Evolutionary conservation across 331 rosid genomes (phyloP).

Genomic region (Acacia concinna): DNA sequence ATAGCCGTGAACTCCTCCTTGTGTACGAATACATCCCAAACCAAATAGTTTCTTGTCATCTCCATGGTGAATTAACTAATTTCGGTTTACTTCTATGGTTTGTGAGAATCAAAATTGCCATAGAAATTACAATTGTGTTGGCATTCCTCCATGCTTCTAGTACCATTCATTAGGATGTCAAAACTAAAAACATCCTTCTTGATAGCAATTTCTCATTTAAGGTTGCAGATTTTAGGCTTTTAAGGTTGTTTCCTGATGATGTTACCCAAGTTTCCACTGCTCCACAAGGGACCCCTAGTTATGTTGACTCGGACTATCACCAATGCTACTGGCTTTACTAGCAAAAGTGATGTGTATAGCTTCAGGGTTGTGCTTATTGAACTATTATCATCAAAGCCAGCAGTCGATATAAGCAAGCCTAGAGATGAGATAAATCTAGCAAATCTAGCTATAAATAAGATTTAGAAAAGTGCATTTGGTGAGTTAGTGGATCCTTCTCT

Average conservation of each 20-base stretch:
- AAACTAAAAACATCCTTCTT: slow-evolving; percentile 58
- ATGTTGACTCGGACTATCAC: slow-evolving; percentile 62
- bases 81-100: slow-evolving; percentile 40
- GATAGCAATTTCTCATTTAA: slow-evolving; percentile 48
- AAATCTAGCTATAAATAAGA: slow-evolving; percentile 48
- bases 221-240: slow-evolving; percentile 69
- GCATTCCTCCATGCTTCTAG: slow-evolving; percentile 59
- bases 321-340: slow-evolving; percentile 51
- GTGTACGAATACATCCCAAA: slow-evolving; percentile 61
- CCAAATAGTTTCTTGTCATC: slow-evolving; percentile 60
- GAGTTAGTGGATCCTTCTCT: slow-evolving; percentile 47
- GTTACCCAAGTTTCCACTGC: slow-evolving; percentile 63
- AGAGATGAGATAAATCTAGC: slow-evolving; percentile 54
- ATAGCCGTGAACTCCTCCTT: slow-evolving; percentile 50
- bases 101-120: slow-evolving; percentile 46
- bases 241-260: slow-evolving; percentile 51
- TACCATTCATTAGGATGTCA: slow-evolving; percentile 58
- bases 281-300: slow-evolving; percentile 71
- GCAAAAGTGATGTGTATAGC: slow-evolving; percentile 58
- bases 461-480: slow-evolving; percentile 35
- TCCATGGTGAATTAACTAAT: slow-evolving; percentile 46
- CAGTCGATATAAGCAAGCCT: slow-evolving; percentile 52
- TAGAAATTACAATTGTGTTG: slow-evolving; percentile 54
- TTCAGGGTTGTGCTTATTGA: slow-evolving; percentile 49
- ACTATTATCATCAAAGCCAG: slow-evolving; percentile 58